Evolutionary conservation across 768 basidiomycete species (phyloP).

Genomic region (Phaeotremella fagi): DNA sequence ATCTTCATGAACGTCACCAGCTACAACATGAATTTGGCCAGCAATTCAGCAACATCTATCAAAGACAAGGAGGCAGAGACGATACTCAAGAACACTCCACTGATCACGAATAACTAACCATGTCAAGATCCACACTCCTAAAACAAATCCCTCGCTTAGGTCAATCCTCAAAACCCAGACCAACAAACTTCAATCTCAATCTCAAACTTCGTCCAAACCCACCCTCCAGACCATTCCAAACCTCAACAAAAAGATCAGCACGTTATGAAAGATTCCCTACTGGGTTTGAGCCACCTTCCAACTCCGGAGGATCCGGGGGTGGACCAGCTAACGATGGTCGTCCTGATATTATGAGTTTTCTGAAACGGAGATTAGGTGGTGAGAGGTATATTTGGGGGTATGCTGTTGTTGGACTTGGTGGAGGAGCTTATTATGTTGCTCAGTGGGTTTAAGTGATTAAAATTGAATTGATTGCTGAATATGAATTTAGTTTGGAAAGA

Average conservation of each 20-base stretch:
- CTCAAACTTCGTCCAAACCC: too few species aligned
- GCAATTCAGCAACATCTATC: too few species aligned
- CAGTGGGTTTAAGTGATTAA: constrained; percentile 29
- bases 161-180: not conserved
- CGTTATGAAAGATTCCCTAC: constrained; percentile 37
- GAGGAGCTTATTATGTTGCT: constrained; percentile 38
- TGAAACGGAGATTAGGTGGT: constrained; percentile 35
- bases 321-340: constrained; percentile 6
- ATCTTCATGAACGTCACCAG: too few species aligned
- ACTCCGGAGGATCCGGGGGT: too few species aligned
- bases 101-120: not conserved
- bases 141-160: not conserved
- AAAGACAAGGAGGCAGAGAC: too few species aligned
- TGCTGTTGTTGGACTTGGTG: constrained; percentile 37
- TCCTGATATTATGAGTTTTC: constrained; percentile 17
- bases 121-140: not conserved
- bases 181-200: too few species aligned
- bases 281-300: constrained; percentile 2
- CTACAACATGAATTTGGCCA: too few species aligned
- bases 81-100: too few species aligned
- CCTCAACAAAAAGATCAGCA: constrained; percentile 3
- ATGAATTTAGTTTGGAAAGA: constrained; percentile 62
- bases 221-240: constrained; percentile 1
- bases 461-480: not conserved
- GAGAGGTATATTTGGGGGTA: constrained; percentile 42